Evolutionary conservation across 257 asterid species (phyloP).

Genomic region (Marsdenia floribunda): DNA sequence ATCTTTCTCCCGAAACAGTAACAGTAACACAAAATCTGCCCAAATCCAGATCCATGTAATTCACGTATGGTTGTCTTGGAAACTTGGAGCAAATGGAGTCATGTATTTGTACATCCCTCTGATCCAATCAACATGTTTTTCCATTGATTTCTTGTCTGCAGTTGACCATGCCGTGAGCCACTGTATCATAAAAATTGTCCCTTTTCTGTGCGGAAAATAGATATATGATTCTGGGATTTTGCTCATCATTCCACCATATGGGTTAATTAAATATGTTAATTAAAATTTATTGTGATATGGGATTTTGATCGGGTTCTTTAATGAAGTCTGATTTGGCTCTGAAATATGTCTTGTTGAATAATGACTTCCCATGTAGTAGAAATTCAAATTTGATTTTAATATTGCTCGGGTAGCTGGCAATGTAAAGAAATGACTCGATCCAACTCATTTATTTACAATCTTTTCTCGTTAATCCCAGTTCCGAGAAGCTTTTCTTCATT

Average conservation of each 20-base stretch:
- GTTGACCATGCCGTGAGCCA: slow-evolving; percentile 42
- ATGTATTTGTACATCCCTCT: slow-evolving; percentile 43
- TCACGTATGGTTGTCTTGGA: slow-evolving; percentile 63
- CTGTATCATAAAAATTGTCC: slow-evolving; percentile 44
- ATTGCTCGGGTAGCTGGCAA: slow-evolving; percentile 16
- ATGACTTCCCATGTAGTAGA: slow-evolving; percentile 24
- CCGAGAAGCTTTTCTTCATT: slow-evolving; percentile 23
- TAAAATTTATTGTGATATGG: slow-evolving; percentile 47
- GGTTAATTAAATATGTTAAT: slow-evolving; percentile 45
- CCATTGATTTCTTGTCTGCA: slow-evolving; percentile 28
- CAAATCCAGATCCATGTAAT: slow-evolving; percentile 64
- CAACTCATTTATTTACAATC: slow-evolving; percentile 26
- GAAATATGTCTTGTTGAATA: slow-evolving; percentile 12
- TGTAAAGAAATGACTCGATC: slow-evolving; percentile 23
- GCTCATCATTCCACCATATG: slow-evolving; percentile 68
- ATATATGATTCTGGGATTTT: slow-evolving; percentile 43
- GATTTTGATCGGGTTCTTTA: slow-evolving; percentile 27
- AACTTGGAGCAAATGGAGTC: slow-evolving; percentile 56
- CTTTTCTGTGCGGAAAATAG: slow-evolving; percentile 63
- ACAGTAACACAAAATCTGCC: slow-evolving; percentile 19
- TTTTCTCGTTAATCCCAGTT: slow-evolving; percentile 14
- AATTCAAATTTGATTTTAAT: slow-evolving; percentile 3
- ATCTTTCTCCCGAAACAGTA: too few species aligned
- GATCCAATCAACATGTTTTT: slow-evolving; percentile 56
- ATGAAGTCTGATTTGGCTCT: slow-evolving; percentile 65